phyloP scores from a whole-genome alignment of 2,329 filamentous ascomycete species.

The Neofusicoccum cordaticola region DNA sequence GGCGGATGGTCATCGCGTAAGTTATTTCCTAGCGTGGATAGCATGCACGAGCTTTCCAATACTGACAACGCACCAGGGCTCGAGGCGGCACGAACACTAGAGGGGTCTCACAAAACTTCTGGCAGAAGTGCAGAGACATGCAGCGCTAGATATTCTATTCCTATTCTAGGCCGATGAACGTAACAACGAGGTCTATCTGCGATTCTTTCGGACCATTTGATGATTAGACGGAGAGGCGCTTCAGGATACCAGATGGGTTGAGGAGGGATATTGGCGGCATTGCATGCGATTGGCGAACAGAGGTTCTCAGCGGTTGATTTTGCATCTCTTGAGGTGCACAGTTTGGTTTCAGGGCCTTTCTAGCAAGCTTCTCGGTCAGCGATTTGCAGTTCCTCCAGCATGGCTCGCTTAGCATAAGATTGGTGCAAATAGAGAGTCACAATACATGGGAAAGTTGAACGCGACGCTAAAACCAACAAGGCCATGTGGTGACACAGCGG shows the following conservation, averaged over 20 bases:
- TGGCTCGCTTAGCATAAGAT: neutral
- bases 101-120: constrained; percentile 7
- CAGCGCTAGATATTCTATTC: neutral
- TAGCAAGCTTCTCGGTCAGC: neutral
- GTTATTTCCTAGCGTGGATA: neutral
- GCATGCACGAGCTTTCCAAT: neutral
- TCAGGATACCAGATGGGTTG: constrained; percentile 7
- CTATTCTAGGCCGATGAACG: neutral
- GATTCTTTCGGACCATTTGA: neutral
- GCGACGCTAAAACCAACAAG: too few relatives aligned
- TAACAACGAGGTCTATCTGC: neutral
- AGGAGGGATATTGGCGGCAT: constrained; percentile 1
- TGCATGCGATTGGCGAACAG: constrained; percentile 8
- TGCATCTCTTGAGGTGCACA: neutral
- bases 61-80: constrained; percentile 5
- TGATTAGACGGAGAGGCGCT: constrained; percentile 2
- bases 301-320: neutral
- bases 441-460: too few relatives aligned
- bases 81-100: constrained; percentile 13
- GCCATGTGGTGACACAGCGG: too few relatives aligned
- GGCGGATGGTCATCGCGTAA: constrained; percentile 16
- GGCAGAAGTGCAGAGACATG: constrained; percentile 11
- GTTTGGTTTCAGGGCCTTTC: neutral
- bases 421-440: neutral
- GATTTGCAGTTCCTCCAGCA: neutral